Percentiles rank a stretch among this genome's conserved stretches.
phyloP scores from a whole-genome alignment of 257 asterid genomes.

The Eustoma russellianum region DNA sequence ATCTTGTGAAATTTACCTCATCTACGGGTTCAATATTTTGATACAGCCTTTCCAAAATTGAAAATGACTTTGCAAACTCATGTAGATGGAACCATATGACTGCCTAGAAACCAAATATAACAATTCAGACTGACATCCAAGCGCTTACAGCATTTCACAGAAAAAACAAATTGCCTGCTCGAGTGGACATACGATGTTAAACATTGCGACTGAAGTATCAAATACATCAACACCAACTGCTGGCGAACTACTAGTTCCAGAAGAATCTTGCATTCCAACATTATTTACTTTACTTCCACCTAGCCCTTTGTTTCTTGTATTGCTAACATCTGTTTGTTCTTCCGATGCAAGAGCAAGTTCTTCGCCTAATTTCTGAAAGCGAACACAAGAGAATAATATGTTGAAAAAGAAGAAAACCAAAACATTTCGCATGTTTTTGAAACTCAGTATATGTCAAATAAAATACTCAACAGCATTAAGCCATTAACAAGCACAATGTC shows the following conservation, averaged over 20 bases:
- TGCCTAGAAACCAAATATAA: conserved; percentile 47
- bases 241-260: conserved; percentile 22
- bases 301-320: conserved; percentile 32
- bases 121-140: conserved; percentile 11
- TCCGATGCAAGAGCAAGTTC: conserved; percentile 45
- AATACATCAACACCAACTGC: conserved; percentile 36
- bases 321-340: conserved; percentile 47
- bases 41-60: conserved; percentile 63
- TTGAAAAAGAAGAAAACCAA: not conserved
- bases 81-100: conserved; percentile 87
- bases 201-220: conserved; percentile 53
- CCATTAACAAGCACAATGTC: too few species aligned
- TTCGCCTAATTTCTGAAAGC: conserved; percentile 51
- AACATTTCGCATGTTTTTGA: not conserved
- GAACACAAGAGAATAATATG: not conserved
- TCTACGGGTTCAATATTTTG: conserved; percentile 81
- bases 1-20: conserved; percentile 44
- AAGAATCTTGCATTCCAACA: conserved; percentile 22
- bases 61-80: conserved; percentile 61
- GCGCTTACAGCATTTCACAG: conserved; percentile 5
- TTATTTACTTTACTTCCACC: conserved; percentile 34
- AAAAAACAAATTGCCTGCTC: not conserved
- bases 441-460: too few species aligned
- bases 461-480: too few species aligned
- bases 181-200: conserved; percentile 56